These are phyloP conservation scores for Penicillium malachiteum DNA, from an alignment of 495 filamentous ascomycete genomes.

Conservation along the genomic window DNA sequence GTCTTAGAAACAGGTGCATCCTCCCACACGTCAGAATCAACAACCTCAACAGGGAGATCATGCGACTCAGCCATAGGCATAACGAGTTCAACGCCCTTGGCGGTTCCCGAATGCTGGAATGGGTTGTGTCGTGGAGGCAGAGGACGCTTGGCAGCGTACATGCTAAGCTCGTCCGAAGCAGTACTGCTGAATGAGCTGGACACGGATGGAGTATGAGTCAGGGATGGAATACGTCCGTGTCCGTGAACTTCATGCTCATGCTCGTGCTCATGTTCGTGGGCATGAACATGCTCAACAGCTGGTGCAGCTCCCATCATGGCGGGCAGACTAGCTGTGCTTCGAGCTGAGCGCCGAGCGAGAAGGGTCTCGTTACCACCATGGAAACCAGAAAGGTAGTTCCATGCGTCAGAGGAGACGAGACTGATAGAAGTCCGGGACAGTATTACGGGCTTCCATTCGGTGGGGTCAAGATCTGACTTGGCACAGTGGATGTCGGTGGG, in stretches of 20 bases:
- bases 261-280: not conserved
- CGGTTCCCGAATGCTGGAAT: conserved; percentile 25
- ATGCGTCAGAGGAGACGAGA: conserved; percentile 46
- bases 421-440: conserved; percentile 11
- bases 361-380: conserved; percentile 29
- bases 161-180: conserved; percentile 39
- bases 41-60: conserved; percentile 14
- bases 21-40: conserved; percentile 30
- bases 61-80: conserved; percentile 32
- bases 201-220: conserved; percentile 45
- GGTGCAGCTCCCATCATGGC: conserved; percentile 16
- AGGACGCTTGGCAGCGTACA: conserved; percentile 33
- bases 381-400: conserved; percentile 51
- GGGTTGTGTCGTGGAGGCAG: conserved; percentile 45
- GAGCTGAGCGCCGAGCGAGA: conserved; percentile 28
- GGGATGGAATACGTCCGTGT: conserved; percentile 25
- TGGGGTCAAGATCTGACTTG: conserved; percentile 55
- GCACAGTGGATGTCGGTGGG: conserved; percentile 34
- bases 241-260: conserved; percentile 1
- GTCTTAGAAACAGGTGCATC: conserved; percentile 11
- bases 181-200: conserved; percentile 45
- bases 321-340: conserved; percentile 37
- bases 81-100: conserved; percentile 45
- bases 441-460: conserved; percentile 59
- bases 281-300: too few species aligned